These are phyloP conservation scores for Pelargonium citronellum DNA, from an alignment of 441 rosid species.

Conservation along the genomic window DNA sequence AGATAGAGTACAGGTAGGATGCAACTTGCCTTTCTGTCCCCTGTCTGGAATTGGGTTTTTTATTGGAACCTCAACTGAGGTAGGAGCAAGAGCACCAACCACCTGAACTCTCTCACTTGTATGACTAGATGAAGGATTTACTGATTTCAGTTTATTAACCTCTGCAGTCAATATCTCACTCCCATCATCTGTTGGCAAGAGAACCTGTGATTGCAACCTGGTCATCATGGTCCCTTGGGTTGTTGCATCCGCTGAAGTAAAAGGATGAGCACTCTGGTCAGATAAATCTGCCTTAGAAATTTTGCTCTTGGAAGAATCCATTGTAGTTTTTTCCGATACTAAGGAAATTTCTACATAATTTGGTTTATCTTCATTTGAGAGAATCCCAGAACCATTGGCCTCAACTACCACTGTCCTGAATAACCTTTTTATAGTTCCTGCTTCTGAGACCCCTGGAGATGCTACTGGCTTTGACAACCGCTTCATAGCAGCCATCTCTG, in stretches of 20 bases:
- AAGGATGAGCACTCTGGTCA: slow-evolving; percentile 24
- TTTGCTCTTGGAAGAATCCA: slow-evolving; percentile 28
- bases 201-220: slow-evolving; percentile 26
- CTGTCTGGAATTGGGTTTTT: slow-evolving; percentile 23
- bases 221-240: slow-evolving; percentile 16
- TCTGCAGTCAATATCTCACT: slow-evolving; percentile 27
- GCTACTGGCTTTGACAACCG: slow-evolving; percentile 44
- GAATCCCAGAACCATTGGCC: slow-evolving; percentile 43
- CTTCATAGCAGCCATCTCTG: slow-evolving; percentile 83
- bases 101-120: slow-evolving; percentile 22
- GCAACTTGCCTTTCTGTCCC: slow-evolving; percentile 36
- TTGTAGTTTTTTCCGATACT: slow-evolving; percentile 40
- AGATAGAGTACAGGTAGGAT: slow-evolving; percentile 25
- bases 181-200: slow-evolving; percentile 23
- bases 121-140: slow-evolving; percentile 25
- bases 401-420: slow-evolving; percentile 61
- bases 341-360: slow-evolving; percentile 60
- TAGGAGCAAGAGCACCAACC: slow-evolving; percentile 13
- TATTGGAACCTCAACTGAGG: slow-evolving; percentile 24
- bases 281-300: slow-evolving; percentile 27
- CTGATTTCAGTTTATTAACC: slow-evolving; percentile 15
- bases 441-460: slow-evolving; percentile 46
- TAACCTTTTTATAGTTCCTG: slow-evolving; percentile 53
- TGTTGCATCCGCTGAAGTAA: slow-evolving; percentile 19
- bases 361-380: slow-evolving; percentile 36